Percentiles rank a stretch among this genome's conserved stretches.
phyloP scores from a whole-genome alignment of 306 rosid species.

The Gleditsia sinensis region DNA sequence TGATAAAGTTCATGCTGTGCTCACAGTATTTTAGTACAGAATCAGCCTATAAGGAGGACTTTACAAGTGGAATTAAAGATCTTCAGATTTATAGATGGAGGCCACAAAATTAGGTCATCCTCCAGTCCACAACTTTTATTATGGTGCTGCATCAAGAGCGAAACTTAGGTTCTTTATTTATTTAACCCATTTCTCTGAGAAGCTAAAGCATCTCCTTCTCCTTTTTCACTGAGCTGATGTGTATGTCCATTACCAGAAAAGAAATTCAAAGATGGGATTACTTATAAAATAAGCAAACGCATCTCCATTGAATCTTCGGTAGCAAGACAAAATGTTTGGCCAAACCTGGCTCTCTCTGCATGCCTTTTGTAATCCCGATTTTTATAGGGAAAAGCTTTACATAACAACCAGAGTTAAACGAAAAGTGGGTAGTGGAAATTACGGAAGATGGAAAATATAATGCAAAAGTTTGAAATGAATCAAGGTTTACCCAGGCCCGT shows the following conservation, averaged over 20 bases:
- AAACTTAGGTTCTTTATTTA: constrained; percentile 28
- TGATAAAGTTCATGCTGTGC: constrained; percentile 30
- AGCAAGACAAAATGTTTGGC: not conserved
- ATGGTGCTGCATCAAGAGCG: no score
- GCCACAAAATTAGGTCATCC: not conserved
- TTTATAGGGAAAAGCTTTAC: constrained; percentile 5
- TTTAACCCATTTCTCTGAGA: not conserved
- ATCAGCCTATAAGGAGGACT: not conserved
- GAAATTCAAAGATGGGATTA: constrained; percentile 18
- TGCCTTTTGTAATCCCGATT: not conserved
- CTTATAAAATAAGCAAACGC: constrained; percentile 37
- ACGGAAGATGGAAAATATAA: not conserved
- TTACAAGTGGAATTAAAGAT: constrained; percentile 7
- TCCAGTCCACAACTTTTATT: not conserved
- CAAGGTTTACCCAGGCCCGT: not conserved
- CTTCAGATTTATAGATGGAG: constrained; percentile 22
- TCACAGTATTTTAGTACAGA: constrained; percentile 22
- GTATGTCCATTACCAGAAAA: constrained; percentile 34
- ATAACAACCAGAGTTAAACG: no score
- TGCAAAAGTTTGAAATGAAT: not conserved
- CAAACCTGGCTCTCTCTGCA: not conserved
- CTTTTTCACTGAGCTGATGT: constrained; percentile 25
- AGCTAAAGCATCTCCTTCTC: constrained; percentile 32
- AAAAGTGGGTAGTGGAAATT: not conserved
- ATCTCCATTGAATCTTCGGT: not conserved